These are phyloP conservation scores for Rutstroemia sydowiana DNA, from an alignment of 2,329 filamentous ascomycete genomes.

Conservation along the genomic window DNA sequence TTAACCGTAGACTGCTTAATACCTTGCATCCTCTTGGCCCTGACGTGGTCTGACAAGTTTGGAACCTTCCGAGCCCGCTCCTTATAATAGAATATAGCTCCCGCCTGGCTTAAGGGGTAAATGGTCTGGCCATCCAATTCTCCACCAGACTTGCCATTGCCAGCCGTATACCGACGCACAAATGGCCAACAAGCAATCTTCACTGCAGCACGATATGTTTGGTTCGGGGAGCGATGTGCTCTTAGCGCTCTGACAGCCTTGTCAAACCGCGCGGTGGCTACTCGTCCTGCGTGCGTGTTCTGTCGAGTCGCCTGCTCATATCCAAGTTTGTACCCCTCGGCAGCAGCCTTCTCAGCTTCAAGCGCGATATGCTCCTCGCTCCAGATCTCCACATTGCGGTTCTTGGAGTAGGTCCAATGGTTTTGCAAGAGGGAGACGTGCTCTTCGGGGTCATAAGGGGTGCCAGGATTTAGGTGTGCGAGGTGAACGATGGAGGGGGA, in stretches of 20 bases:
- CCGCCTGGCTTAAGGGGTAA: slow-evolving; percentile 13
- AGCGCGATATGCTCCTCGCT: not conserved
- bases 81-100: slow-evolving; percentile 18
- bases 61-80: too few relatives aligned
- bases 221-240: not conserved
- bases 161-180: slow-evolving; percentile 19
- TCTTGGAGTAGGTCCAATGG: slow-evolving; percentile 13
- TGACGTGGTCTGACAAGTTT: too few relatives aligned
- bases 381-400: slow-evolving; percentile 1
- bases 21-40: too few relatives aligned
- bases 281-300: not conserved
- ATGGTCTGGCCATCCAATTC: slow-evolving; percentile 11
- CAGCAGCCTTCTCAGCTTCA: not conserved
- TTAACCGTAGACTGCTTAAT: too few relatives aligned
- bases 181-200: slow-evolving; percentile 21
- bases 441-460: slow-evolving; percentile 15
- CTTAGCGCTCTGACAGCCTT: not conserved
- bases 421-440: slow-evolving; percentile 11
- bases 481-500: slow-evolving; percentile 24
- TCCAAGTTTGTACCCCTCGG: not conserved
- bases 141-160: slow-evolving; percentile 12
- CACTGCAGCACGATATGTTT: slow-evolving; percentile 9
- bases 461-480: slow-evolving; percentile 13
- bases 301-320: not conserved
- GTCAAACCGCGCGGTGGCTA: not conserved